These are phyloP conservation scores for Ustilago xerochloae DNA, from an alignment of 1,284 basidiomycete genomes.

Conservation along the genomic window DNA sequence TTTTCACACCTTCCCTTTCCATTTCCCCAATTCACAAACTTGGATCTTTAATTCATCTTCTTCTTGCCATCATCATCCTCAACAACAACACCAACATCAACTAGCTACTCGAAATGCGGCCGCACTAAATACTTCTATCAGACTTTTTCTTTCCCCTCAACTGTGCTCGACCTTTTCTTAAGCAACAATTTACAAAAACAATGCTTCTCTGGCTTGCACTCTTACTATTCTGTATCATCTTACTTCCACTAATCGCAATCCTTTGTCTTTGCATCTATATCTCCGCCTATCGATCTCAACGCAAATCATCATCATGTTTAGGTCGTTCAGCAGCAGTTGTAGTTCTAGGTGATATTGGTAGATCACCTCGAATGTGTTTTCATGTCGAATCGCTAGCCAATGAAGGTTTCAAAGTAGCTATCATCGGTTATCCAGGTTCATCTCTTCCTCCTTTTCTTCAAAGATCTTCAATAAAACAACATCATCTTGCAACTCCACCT, in stretches of 20 bases:
- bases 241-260: constrained; percentile 32
- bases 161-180: neutral
- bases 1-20: constrained; percentile 6
- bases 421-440: constrained; percentile 79
- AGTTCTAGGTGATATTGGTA: constrained; percentile 93
- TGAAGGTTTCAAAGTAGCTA: constrained; percentile 80
- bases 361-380: constrained; percentile 98
- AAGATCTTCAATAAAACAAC: constrained; percentile 56
- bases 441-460: constrained; percentile 46
- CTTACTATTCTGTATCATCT: constrained; percentile 29
- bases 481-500: constrained; percentile 76
- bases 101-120: neutral
- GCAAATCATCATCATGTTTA: constrained; percentile 20
- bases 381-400: constrained; percentile 91
- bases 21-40: neutral
- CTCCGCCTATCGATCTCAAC: constrained; percentile 41
- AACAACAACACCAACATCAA: neutral
- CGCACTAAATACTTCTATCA: neutral
- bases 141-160: neutral
- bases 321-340: constrained; percentile 77
- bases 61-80: too few relatives aligned
- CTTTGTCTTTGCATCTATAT: constrained; percentile 57
- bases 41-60: neutral
- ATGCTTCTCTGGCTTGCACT: constrained; percentile 46
- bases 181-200: neutral